Evolutionary conservation across 2,329 filamentous ascomycete genomes (phyloP).

Genomic region (Scorias spongiosa): DNA sequence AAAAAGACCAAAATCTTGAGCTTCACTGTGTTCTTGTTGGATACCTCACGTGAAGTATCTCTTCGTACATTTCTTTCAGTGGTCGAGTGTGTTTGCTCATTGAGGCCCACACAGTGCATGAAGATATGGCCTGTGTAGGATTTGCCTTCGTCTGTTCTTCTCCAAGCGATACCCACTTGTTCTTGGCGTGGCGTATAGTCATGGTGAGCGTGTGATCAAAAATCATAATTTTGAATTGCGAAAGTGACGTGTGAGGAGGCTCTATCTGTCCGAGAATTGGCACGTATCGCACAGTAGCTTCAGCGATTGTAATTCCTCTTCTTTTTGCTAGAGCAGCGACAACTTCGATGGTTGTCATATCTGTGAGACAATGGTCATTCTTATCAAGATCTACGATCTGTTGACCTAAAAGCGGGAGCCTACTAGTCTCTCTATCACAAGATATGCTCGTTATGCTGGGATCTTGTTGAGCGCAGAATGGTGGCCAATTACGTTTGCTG

Average conservation of each 20-base stretch:
- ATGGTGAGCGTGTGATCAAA: neutral
- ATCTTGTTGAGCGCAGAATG: too few species aligned
- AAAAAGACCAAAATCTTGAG: too few species aligned
- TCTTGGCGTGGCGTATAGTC: too few species aligned
- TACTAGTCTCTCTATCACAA: too few species aligned
- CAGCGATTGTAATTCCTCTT: neutral
- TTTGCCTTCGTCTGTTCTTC: constrained; percentile 3
- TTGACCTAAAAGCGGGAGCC: too few species aligned
- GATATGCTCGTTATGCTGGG: too few species aligned
- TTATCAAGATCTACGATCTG: too few species aligned
- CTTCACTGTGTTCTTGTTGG: neutral
- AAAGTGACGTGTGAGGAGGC: neutral
- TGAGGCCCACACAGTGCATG: constrained; percentile 7
- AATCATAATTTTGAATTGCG: neutral
- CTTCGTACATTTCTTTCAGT: constrained; percentile 7
- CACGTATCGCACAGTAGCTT: neutral
- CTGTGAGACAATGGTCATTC: too few species aligned
- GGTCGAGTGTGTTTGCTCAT: constrained; percentile 11
- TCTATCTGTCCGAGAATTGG: neutral
- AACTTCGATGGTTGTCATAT: too few species aligned
- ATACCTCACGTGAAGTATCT: constrained; percentile 10
- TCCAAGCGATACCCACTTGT: neutral
- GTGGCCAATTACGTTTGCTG: too few species aligned
- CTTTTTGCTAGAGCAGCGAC: neutral
- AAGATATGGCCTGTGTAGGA: constrained; percentile 6